Evolutionary conservation across 1,284 basidiomycete genomes (phyloP), one percentile per base, ranked within the genome.

Genomic region (Porodaedalea pini): DNA sequence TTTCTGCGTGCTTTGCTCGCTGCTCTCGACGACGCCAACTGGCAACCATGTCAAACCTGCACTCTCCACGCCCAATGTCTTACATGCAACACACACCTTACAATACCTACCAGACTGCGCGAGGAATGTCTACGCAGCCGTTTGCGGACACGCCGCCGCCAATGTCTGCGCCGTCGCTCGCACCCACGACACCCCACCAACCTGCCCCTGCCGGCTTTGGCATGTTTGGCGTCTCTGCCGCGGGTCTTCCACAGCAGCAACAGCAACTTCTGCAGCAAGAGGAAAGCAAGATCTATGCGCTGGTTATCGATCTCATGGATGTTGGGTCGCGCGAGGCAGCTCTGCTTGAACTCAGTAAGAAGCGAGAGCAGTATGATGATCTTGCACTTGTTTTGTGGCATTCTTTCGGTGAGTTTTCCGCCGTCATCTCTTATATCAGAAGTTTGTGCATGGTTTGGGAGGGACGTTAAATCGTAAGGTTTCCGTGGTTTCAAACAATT

Each of bases 341-440:
- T 0, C 75, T 98, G 55, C 79, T 99, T 51, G 97, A 99, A 76
- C 78, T 99, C 65, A 97, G 94, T 77, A 99, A 99, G 82, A 98
- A 98, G 77, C 80, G 97, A 63, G 97, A 99, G 75, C 94, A 98
- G 75, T 99, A 97, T 71, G 97, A 99, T 69, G 96, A 99, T 72
- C 83, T 99, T 25, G 97, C 97, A 0, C 81, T 99, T 31, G 93
- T 99, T 11, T 80, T 99, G 4, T 99, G 97, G 97, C 96, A 99
- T 68, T 97, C 95, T 10, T 99, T 98, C 68, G 97, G 96, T 95
- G 64, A 62, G 91, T 76, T 11, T 4, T 19, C 19, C 34, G 19
- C 52, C 48, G 49, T 47, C 31, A 19, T n/a, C 21, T 4, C 2
- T 2, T 47, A 27, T 29, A 8, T 25, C n/a, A n/a, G n/a, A 47